These are phyloP conservation scores for Umbelopsis sp. DNA, from an alignment of 371 early-diverging fungal genomes.

Conservation along the genomic window DNA sequence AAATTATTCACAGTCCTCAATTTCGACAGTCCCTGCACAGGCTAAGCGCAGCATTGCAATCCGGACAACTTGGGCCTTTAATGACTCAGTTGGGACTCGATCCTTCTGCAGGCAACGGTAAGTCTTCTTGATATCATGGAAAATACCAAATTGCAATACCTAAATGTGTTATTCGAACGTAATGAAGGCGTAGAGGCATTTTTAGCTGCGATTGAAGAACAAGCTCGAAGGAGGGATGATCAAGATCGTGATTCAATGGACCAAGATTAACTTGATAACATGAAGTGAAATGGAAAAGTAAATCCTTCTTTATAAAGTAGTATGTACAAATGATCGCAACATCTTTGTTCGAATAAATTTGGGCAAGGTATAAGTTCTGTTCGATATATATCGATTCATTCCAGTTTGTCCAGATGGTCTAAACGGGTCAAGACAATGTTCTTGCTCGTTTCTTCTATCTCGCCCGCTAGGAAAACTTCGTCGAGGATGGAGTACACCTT, in stretches of 20 bases:
- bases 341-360: constrained; percentile 1
- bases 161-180: no score
- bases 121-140: constrained; percentile 1
- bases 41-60: constrained; percentile 66
- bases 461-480: constrained; percentile 97
- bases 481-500: constrained; percentile 97
- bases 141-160: no score
- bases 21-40: constrained; percentile 72
- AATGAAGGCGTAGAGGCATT: constrained; percentile 68
- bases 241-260: constrained; percentile 41
- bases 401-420: constrained; percentile 80
- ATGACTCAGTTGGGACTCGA: constrained; percentile 66
- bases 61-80: constrained; percentile 70
- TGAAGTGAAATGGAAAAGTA: constrained; percentile 20
- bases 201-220: constrained; percentile 63
- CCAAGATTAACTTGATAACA: constrained; percentile 24
- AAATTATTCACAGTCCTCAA: constrained; percentile 67
- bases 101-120: constrained; percentile 59
- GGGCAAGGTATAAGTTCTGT: constrained; percentile 4
- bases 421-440: constrained; percentile 72
- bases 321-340: constrained; percentile 16
- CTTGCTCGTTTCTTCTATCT: constrained; percentile 95
- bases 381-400: constrained; percentile 38
- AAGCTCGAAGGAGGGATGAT: constrained; percentile 53
- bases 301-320: constrained; percentile 15